Evolutionary conservation across 352 stramenopile genomes (phyloP), one percentile per base, ranked within the genome.

Genomic region (Phytophthora kernoviae): DNA sequence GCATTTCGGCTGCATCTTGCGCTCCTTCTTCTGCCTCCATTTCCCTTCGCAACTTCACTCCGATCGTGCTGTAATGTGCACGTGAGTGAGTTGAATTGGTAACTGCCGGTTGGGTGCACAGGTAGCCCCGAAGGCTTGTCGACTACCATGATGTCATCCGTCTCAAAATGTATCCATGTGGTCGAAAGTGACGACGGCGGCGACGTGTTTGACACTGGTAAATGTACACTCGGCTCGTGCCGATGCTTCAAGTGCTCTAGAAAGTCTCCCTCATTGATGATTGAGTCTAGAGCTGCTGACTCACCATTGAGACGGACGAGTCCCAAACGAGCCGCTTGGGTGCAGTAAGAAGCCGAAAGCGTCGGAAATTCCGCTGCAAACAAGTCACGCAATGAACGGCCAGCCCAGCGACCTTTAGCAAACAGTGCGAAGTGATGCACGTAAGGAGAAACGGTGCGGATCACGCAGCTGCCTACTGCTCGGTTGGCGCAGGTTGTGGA

Each of bases 211-310:
- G 20, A 34, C 32, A 54, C 41, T 12, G 68, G 43, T 21, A 73
- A 34, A 58, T 86, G 79, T 3, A 98, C 86, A 27, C 75, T 81
- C 17, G 96, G 94, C 72, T 99, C 96, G 66, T 98, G 94, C 26
- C 94, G 90, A 85, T 98, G 94, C 32, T 96, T 84, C 15, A 81
- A 73, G 67, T 99, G 94, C 17, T 77, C 81, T 5, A 99, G 62
- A 36, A 96, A 81, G 65, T 99, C 94, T 17, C 76, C 79, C 24
- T 83, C 81, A 50, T 89, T 76, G 44, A 98, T 70, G 17, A 73
- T 59, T 43, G 95, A 90, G 33, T 84, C 63, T 6, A 75, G 54
- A 53, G 58, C 27, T 3, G 82, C 75, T 14, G 69, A 62, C 8
- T 77, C 61, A 33, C 80, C 81, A 40, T 96, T 97, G 17, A 99